Base-by-base conservation (phyloP, 495 filamentous ascomycete genomes). In the Platismatia glauca region DNA sequence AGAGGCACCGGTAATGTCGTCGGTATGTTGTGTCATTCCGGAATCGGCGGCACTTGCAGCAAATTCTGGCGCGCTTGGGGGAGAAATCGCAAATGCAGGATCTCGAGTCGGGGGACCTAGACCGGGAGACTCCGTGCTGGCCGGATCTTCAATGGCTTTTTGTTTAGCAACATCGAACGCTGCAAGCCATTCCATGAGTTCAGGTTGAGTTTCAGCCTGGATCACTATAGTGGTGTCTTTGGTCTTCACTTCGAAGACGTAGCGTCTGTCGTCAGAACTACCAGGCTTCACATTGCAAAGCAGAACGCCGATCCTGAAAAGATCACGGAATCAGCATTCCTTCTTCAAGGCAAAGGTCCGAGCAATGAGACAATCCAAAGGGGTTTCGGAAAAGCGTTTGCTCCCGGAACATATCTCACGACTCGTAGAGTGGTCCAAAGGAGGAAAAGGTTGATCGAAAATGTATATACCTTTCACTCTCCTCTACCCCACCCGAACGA, bases 191-290 rank as follows among this genome's bases (percentile, higher is more conserved):
- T 93, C 90, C 64, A 87, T 88, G 29, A 98, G 78, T 68, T 97
- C 89, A 55, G 80, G 76, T 69, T 97, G 94, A 0, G 90, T 95
- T 71, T 97, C 95, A 7, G 94, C 90, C 74, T 98, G 94, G 34
- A 98, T 77, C 60, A 96, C 75, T 48, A 96, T 85, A 55, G 84
- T 91, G 68, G 86, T 89, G 68, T 93, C 95, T 72, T 97, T 98
- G 18, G 94, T 98, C 79, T 97, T 98, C 67, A 98, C 91, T 74
- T 97, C 95, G 69, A 97, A 98, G 71, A 95, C 96, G 72, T 97
- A 97, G 35, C 95, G 81, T 41, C 94, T 84, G 67, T 98, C 94
- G 71, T 98, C 94, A 67, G 91, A 86, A 46, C 92, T 87, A 5
- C 92, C 93, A 12, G 90, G 89, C 63, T 92, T 88, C 58, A 93